These are phyloP conservation scores for Anthracocystis setariae DNA, from an alignment of 1,284 basidiomycete species.

Conservation along the genomic window DNA sequence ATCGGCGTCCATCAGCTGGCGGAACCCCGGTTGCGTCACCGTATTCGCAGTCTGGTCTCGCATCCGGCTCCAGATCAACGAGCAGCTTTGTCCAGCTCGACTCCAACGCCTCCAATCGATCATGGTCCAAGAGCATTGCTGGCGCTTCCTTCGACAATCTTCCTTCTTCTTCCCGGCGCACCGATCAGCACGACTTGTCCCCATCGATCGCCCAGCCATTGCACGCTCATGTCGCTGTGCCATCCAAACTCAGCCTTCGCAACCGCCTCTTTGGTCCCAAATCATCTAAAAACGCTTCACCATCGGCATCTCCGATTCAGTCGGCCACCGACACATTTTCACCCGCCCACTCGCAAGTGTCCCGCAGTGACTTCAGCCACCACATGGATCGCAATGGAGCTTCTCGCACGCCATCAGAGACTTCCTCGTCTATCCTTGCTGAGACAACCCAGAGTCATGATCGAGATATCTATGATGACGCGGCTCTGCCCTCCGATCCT, in stretches of 20 bases:
- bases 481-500: background rate
- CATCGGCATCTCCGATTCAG: conserved; percentile 16
- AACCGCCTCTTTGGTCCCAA: conserved; percentile 44
- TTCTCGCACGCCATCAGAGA: conserved; percentile 3
- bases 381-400: conserved; percentile 5
- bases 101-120: conserved; percentile 7
- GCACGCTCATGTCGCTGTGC: conserved; percentile 1
- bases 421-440: conserved; percentile 8
- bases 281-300: conserved; percentile 13
- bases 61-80: conserved; percentile 17
- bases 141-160: conserved; percentile 12
- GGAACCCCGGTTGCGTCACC: background rate
- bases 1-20: background rate
- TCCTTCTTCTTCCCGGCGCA: background rate
- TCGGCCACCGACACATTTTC: conserved; percentile 28
- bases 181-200: background rate
- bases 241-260: conserved; percentile 38
- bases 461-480: conserved; percentile 15
- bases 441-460: conserved; percentile 9
- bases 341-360: conserved; percentile 29
- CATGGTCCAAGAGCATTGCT: conserved; percentile 29
- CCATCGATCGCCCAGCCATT: background rate
- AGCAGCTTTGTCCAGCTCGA: conserved; percentile 10
- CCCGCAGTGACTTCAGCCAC: conserved; percentile 18
- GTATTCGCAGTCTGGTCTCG: background rate